These are phyloP conservation scores for Heliocybe sulcata DNA, from an alignment of 1,284 basidiomycete genomes.

Conservation along the genomic window DNA sequence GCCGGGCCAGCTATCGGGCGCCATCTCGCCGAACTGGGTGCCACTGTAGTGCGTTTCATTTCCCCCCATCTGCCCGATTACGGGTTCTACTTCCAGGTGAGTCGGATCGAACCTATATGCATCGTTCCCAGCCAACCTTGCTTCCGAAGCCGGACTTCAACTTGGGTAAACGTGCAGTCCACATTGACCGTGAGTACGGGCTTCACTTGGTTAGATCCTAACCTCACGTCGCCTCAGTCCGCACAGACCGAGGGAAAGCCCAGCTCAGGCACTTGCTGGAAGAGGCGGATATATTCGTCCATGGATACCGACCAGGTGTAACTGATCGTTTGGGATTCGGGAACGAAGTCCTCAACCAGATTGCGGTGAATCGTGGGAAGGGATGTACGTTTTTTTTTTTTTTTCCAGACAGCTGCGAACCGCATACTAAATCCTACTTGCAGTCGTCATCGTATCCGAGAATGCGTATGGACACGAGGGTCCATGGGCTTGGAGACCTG, in stretches of 20 bases:
- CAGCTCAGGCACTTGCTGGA: constrained; percentile 14
- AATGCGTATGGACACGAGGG: constrained; percentile 3
- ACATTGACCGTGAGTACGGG: constrained; percentile 12
- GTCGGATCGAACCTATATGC: constrained; percentile 2
- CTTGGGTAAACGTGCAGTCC: constrained; percentile 21
- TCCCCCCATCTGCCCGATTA: constrained; percentile 18
- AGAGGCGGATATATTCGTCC: constrained; percentile 20
- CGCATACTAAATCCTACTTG: background rate
- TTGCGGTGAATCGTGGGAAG: constrained; percentile 2
- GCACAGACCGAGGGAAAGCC: background rate
- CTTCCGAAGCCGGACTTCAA: constrained; percentile 16
- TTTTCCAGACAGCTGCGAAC: background rate
- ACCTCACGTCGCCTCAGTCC: background rate
- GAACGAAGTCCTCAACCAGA: constrained; percentile 1
- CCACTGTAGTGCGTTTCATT: constrained; percentile 20
- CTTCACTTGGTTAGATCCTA: background rate
- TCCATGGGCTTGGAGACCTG: constrained; percentile 4
- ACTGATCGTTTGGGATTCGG: constrained; percentile 22
- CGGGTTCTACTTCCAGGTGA: constrained; percentile 1
- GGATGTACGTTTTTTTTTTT: background rate
- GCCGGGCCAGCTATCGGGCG: constrained; percentile 17
- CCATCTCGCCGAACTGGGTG: constrained; percentile 21
- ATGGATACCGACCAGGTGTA: constrained; percentile 22
- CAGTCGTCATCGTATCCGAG: background rate
- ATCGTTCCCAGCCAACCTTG: constrained; percentile 1